Conservation (phyloP, 2,329 filamentous ascomycete genomes). For the Pseudocercospora fijiensis region DNA sequence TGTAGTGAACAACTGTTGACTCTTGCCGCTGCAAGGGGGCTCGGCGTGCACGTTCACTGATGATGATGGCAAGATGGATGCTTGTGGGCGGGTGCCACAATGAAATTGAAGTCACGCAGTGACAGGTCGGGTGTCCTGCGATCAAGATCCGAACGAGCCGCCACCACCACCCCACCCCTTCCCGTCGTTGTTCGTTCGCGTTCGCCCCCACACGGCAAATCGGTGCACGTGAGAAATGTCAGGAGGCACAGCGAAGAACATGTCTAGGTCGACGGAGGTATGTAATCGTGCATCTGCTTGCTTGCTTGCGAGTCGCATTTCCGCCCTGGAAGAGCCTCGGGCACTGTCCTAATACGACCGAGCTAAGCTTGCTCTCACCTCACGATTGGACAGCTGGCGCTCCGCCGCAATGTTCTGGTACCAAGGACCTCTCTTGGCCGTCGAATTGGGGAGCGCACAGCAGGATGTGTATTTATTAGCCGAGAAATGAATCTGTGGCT, state of each 20-base stretch:
- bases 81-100: not conserved
- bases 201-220: too few species aligned
- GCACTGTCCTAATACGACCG: too few species aligned
- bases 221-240: too few species aligned
- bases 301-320: too few species aligned
- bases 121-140: not conserved
- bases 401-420: not conserved
- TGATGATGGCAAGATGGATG: too few species aligned
- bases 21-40: not conserved
- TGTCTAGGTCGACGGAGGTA: too few species aligned
- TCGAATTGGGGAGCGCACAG: not conserved
- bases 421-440: not conserved
- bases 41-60: not conserved
- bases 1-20: not conserved
- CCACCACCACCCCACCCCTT: too few species aligned
- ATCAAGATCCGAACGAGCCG: not conserved
- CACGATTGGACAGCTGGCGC: not conserved
- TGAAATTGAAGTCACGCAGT: too few species aligned
- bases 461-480: not conserved
- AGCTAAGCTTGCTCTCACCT: not conserved
- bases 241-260: not conserved
- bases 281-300: too few species aligned
- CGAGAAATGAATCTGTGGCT: constrained; percentile 1
- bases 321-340: too few species aligned
- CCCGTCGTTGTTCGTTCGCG: too few species aligned